Percentiles rank a stretch among this genome's conserved stretches.
phyloP scores from a whole-genome alignment of 1,284 basidiomycete genomes.

The Boletellus sp. region DNA sequence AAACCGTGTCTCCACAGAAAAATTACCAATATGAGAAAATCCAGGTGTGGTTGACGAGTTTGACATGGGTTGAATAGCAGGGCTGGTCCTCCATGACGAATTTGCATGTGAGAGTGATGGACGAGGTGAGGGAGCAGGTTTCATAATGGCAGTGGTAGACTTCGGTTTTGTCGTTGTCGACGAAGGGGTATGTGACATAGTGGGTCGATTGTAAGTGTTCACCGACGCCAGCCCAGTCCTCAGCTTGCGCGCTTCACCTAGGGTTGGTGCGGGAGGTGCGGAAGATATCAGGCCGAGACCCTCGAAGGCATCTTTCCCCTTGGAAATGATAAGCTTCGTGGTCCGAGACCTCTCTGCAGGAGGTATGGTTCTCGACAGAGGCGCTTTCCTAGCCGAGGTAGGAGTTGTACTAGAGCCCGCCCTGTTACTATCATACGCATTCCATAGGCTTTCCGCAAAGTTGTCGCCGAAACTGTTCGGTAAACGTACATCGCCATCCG shows the following conservation, averaged over 20 bases:
- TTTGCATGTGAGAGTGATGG: constrained; percentile 30
- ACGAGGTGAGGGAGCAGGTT: constrained; percentile 47
- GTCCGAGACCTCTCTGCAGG: constrained; percentile 27
- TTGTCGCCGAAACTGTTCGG: constrained; percentile 42
- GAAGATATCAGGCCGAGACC: constrained; percentile 57
- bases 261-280: constrained; percentile 53
- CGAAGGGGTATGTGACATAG: constrained; percentile 22
- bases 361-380: constrained; percentile 26
- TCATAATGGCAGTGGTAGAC: constrained; percentile 23
- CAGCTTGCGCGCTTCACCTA: constrained; percentile 71
- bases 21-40: constrained; percentile 34
- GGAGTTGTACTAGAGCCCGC: constrained; percentile 23
- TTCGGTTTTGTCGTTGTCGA: constrained; percentile 29
- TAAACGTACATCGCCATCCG: constrained; percentile 18
- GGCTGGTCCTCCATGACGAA: constrained; percentile 19
- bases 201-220: constrained; percentile 34
- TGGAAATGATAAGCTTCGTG: constrained; percentile 30
- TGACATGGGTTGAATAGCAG: constrained; percentile 13
- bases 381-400: constrained; percentile 21
- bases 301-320: constrained; percentile 71
- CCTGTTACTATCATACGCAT: constrained; percentile 38
- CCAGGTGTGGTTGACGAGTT: constrained; percentile 20
- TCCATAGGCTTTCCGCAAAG: constrained; percentile 57
- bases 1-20: constrained; percentile 64
- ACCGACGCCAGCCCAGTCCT: constrained; percentile 59